Evolutionary conservation across 2,329 filamentous ascomycete species (phyloP), one percentile per base, ranked within the genome.

Genomic region (Hypoxylon sp.): DNA sequence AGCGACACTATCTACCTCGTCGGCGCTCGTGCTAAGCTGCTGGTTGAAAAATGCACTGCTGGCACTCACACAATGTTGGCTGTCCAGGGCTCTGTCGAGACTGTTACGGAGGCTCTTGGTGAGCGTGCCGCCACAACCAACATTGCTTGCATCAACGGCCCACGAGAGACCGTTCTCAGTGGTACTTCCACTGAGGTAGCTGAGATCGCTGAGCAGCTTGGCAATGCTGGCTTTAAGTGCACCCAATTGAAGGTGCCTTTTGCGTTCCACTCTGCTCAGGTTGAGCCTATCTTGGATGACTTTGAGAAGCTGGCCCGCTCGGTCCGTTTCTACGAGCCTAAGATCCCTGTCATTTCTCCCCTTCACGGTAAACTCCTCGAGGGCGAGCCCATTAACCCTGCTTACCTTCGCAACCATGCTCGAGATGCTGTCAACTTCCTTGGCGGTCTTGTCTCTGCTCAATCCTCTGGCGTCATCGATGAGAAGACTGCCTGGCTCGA

Each of bases 101-200:
- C 85, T 4, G 86, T 89, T 65, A 83, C 80, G 48, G 83, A 86
- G 24, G 84, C 84, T 56, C 83, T 88, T 15, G 80, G 80, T 70
- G 83, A 77, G n/a, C 75, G 74, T 39, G 75, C 76, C 1, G 61
- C 70, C 73, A 80, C 78, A 4, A 76, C 85, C 58, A 86, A 86
- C 42, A 73, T 88, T 32, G 91, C 93, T 15, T 96, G 93, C 81
- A 86, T 93, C 77, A 97, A 97, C 73, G 89, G 91, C 0, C 89
- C 90, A 0, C 84, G 88, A 55, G 92, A 93, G 76, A 94, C 90
- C 8, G 93, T 96, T 1, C 83, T 96, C n/a, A 88, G 87, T 67
- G 86, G 85, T 8, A 74, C 76, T 8, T 79, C 81, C 0, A 73
- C 74, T 1, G 78, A 84, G 58, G 80, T 87, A 42, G 74, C 79